Conservation (phyloP, 2,329 filamentous ascomycete species). For the Penicillium sp. region DNA sequence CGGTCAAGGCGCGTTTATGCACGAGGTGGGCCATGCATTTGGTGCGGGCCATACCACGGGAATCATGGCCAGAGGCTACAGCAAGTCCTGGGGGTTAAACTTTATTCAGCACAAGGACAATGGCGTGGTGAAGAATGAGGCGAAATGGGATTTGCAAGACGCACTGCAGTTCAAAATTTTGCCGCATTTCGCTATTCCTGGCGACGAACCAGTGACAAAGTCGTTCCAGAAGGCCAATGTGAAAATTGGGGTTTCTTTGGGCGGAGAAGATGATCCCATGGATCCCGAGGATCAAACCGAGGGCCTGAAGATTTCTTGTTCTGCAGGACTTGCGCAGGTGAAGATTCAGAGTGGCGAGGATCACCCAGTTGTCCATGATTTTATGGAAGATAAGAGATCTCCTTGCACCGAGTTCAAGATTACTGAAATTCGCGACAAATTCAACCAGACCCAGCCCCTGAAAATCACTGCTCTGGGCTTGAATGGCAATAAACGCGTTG, state of each 20-base stretch:
- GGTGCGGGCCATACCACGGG: slow-evolving; percentile 37
- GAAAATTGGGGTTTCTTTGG: slow-evolving; percentile 15
- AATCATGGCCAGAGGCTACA: slow-evolving; percentile 47
- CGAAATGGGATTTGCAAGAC: slow-evolving; percentile 40
- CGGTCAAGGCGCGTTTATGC: slow-evolving; percentile 43
- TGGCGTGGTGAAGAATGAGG: slow-evolving; percentile 29
- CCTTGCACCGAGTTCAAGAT: neutral
- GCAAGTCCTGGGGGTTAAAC: slow-evolving; percentile 48
- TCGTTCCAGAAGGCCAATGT: slow-evolving; percentile 20
- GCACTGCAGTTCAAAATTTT: slow-evolving; percentile 23
- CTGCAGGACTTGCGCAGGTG: slow-evolving; percentile 14
- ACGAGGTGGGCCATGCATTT: slow-evolving; percentile 45
- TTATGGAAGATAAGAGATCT: neutral
- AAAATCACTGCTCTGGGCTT: slow-evolving; percentile 42
- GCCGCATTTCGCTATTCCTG: slow-evolving; percentile 31
- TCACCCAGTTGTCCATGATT: slow-evolving; percentile 28
- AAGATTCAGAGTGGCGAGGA: slow-evolving; percentile 13
- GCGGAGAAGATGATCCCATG: neutral
- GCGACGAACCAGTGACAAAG: slow-evolving; percentile 26
- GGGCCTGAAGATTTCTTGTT: slow-evolving; percentile 10
- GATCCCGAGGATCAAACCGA: neutral
- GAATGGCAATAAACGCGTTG: slow-evolving; percentile 46
- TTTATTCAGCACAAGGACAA: slow-evolving; percentile 40
- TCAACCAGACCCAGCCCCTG: slow-evolving; percentile 35
- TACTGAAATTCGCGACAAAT: slow-evolving; percentile 36